These are phyloP conservation scores for Mortierella sp. DNA, from an alignment of 371 early-diverging fungal species.

Conservation along the genomic window DNA sequence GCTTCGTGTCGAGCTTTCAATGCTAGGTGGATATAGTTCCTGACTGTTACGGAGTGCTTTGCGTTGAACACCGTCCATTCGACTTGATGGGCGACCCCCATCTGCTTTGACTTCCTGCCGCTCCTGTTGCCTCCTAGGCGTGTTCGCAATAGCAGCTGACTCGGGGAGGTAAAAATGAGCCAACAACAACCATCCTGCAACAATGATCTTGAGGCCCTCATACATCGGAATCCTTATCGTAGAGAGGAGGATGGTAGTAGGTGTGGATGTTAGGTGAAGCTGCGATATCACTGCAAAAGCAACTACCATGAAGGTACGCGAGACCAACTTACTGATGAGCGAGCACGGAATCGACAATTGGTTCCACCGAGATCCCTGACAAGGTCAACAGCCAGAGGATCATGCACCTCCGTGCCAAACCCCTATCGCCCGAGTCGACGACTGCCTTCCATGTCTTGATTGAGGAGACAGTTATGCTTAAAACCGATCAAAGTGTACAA, in stretches of 20 bases:
- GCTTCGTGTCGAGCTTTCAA: neutral
- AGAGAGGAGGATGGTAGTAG: neutral
- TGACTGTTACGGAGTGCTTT: neutral
- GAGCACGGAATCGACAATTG: constrained; percentile 32
- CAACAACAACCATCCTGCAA: constrained; percentile 39
- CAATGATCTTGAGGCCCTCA: constrained; percentile 33
- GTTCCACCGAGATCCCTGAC: constrained; percentile 35
- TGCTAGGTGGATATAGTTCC: neutral
- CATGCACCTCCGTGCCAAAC: constrained; percentile 36
- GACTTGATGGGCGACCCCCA: neutral
- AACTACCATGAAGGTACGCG: too few species aligned
- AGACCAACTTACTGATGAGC: constrained; percentile 20
- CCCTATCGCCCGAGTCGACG: constrained; percentile 29
- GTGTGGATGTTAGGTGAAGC: too few species aligned
- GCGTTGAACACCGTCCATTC: too few species aligned
- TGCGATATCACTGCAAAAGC: too few species aligned
- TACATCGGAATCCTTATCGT: constrained; percentile 28
- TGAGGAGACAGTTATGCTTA: constrained; percentile 39
- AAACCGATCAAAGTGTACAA: neutral
- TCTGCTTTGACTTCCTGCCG: neutral
- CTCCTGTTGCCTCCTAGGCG: neutral
- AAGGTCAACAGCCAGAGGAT: constrained; percentile 43
- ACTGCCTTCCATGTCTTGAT: constrained; percentile 51
- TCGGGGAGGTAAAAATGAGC: constrained; percentile 34
- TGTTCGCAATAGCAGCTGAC: neutral